A percentile compares a stretch with the other conserved stretches of the same genome.
Conservation (phyloP, 2,329 filamentous ascomycete genomes). For the Trichoderma sp. region DNA sequence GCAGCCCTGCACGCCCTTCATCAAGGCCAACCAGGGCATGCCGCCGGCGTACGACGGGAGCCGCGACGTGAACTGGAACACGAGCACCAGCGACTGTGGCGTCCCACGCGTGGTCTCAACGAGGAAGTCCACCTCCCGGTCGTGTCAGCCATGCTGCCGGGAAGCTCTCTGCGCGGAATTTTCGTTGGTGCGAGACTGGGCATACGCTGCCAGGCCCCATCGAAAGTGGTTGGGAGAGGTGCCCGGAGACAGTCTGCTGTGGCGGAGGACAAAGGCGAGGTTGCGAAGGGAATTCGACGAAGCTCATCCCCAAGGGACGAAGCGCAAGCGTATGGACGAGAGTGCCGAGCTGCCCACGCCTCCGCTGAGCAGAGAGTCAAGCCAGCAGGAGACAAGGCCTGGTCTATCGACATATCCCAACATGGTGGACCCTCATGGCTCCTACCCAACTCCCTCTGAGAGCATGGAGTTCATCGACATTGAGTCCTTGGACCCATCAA, state of each 20-base stretch:
- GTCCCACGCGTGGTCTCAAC: conserved; percentile 15
- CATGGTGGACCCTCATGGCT: not conserved
- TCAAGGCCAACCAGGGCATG: not conserved
- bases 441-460: not conserved
- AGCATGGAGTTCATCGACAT: no score
- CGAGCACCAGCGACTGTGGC: conserved; percentile 9
- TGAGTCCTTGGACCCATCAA: not conserved
- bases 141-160: not conserved
- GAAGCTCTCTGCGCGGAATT: not conserved
- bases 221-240: not conserved
- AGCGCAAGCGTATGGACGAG: no score
- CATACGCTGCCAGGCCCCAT: not conserved
- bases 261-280: conserved; percentile 16
- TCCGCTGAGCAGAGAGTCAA: not conserved
- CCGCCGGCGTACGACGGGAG: not conserved
- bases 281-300: not conserved
- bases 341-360: no score
- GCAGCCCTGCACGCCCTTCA: conserved; percentile 17
- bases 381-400: not conserved
- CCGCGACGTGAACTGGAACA: conserved; percentile 17
- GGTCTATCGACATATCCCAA: not conserved
- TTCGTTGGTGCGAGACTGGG: conserved; percentile 10
- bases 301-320: not conserved
- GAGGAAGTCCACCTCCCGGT: conserved; percentile 11
- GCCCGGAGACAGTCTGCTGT: not conserved